Evolutionary conservation across 208 protist species (phyloP), one percentile per base, ranked within the genome.

Genomic region (Tritrichomonas musculus): DNA sequence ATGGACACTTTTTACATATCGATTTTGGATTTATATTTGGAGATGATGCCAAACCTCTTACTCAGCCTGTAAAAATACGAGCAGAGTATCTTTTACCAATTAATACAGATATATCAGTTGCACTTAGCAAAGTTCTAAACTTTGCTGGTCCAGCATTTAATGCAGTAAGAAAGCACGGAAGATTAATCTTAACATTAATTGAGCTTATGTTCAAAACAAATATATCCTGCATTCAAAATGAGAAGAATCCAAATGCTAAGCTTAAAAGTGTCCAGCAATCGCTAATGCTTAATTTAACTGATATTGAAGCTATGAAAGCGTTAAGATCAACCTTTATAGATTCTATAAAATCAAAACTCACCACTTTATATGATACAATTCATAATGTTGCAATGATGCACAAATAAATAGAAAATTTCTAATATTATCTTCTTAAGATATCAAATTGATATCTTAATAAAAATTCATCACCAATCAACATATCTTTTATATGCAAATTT

Each of bases 131-230:
- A 30, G 2, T 93, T 13, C 39, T 25, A 11, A 47, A 88, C n/a
- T 88, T 25, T 25, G 77, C 77, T 39, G 50, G 77, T 20, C 77
- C 77, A 20, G 96, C 97, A 4, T 99, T 98, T 95, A 97, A 98
- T 94, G 98, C 98, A 64, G 95, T 99, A 13, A 96, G 98, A 73
- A 97, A 98, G 94, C 96, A 97, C 55, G 97, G 97, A 30, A 93
- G 96, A 93, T 94, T 99, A 47, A 97, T 99, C 93, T 95, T 99
- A 47, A 97, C 98, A 94, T 94, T 98, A 93, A 93, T 98, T 66
- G 93, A 96, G 57, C 95, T 99, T 20, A 98, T 99, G 96, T 88
- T 88, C 17, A 57, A 25, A 39, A 22, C 77, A 33, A 25, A 25
- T 27, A 17, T 88, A 39, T 8, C 33, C 0, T 88, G 77, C 39